A percentile compares a stretch with the other conserved stretches of the same genome.
Evolutionary conservation across 2,329 filamentous ascomycete species (phyloP).

Genomic region (Paraphoma sp.): DNA sequence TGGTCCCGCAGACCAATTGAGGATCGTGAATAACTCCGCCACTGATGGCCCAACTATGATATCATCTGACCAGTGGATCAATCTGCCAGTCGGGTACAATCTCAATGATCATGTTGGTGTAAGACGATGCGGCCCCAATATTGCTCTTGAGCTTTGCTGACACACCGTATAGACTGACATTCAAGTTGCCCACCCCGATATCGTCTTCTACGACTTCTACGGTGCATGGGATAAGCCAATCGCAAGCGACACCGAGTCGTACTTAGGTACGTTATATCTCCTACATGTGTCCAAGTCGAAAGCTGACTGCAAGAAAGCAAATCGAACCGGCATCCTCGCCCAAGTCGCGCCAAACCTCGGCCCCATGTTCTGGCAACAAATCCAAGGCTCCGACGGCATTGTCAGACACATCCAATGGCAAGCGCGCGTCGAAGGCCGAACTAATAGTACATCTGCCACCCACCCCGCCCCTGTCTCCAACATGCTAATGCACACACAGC

Average conservation of each 20-base stretch:
- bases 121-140: constrained; percentile 1
- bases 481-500: constrained; percentile 9
- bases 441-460: constrained; percentile 13
- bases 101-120: constrained; percentile 58
- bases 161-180: constrained; percentile 52
- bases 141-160: constrained; percentile 3
- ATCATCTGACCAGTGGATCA: constrained; percentile 52
- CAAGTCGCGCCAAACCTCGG: constrained; percentile 69
- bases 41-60: constrained; percentile 51
- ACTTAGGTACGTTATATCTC: constrained; percentile 39
- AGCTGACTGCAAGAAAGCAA: constrained; percentile 19
- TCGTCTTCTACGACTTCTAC: constrained; percentile 69
- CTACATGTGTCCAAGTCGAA: not conserved
- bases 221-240: constrained; percentile 59
- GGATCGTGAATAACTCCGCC: constrained; percentile 50
- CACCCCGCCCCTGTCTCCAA: not conserved
- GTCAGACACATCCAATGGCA: constrained; percentile 70
- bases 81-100: constrained; percentile 56
- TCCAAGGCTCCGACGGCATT: constrained; percentile 62
- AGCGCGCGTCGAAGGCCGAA: constrained; percentile 62
- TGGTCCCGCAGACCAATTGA: constrained; percentile 59
- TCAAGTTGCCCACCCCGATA: constrained; percentile 56
- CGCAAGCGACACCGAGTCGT: constrained; percentile 41
- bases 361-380: constrained; percentile 65
- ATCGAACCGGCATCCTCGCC: constrained; percentile 63